Conservation (phyloP, 1,139 yeast genomes). For the Pichia sp. region DNA sequence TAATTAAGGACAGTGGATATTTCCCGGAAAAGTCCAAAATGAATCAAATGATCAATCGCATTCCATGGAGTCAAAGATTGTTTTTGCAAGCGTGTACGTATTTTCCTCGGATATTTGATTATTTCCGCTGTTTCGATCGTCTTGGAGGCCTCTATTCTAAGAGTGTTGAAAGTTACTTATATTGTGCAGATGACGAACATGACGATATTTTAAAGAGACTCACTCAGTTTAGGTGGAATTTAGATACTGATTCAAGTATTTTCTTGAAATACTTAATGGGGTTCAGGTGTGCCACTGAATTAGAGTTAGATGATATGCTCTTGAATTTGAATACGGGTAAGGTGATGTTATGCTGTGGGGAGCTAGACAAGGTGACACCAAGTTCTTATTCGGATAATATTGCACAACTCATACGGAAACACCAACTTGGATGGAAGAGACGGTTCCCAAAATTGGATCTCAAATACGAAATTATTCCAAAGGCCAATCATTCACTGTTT, state of each 20-base stretch:
- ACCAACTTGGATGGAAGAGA: too few species aligned
- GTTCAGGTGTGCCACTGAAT: conserved; percentile 35
- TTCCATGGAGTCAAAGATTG: conserved; percentile 13
- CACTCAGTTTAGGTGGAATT: conserved; percentile 64
- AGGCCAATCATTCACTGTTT: conserved; percentile 65
- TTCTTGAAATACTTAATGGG: conserved; percentile 50
- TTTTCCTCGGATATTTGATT: conserved; percentile 47
- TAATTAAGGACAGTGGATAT: conserved; percentile 19
- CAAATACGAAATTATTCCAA: conserved; percentile 33
- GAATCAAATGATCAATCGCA: conserved; percentile 11
- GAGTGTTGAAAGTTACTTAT: conserved; percentile 36
- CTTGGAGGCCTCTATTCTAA: conserved; percentile 52
- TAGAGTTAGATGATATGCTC: conserved; percentile 33
- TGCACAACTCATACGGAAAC: conserved; percentile 13
- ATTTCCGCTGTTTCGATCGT: conserved; percentile 54
- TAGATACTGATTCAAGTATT: conserved; percentile 51
- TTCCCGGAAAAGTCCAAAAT: conserved; percentile 12
- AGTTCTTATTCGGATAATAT: conserved; percentile 26
- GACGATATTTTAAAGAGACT: conserved; percentile 36
- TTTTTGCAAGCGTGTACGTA: conserved; percentile 25
- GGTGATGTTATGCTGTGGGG: conserved; percentile 36
- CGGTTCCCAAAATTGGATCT: conserved; percentile 11
- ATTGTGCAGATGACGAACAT: conserved; percentile 13
- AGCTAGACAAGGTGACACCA: conserved; percentile 52
- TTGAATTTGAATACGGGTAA: conserved; percentile 2